Evolutionary conservation across 768 basidiomycete genomes (phyloP), one percentile per base, ranked within the genome.

Genomic region (Mycena belliarum): DNA sequence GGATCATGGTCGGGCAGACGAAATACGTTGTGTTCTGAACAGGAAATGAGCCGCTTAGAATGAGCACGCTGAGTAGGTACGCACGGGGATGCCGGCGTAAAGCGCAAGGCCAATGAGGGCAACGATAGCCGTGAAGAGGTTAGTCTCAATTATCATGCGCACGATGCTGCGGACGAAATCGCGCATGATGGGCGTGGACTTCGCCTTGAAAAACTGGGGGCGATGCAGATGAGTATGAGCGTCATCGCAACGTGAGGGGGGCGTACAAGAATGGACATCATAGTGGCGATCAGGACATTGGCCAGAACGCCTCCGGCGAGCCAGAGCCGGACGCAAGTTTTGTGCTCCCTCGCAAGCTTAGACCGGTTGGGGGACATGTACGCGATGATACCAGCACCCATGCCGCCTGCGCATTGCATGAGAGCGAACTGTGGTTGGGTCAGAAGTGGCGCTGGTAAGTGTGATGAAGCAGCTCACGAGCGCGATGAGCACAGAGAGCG

Each of bases 181-280:
- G 24, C 38, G 58, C 18, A 28, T 54, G 10, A 24, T 6, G 24
- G 40, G 33, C 29, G 24, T 23, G 8, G 25, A 26, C 1, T 20
- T 28, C 1, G 52, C 47, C 21, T 23, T 33, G 29, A 53, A 26
- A 4, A 59, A 41, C 57, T 59, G 37, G 7, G 29, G 12, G 7
- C 6, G 12, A 32, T 32, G 12, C 6, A 12, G 12, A 32, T 32
- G 18, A 35, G 11, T 7, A n/a, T 38, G 37, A 25, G n/a, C 14
- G 14, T 21, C 29, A 32, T 8, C 3, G 32, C 11, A 5, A 32
- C 6, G 41, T 42, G 15, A 10, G 25, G 3, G 45, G 10, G 18
- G 29, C 56, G 33, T 7, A 59, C 57, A 0, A 59, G 58, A 11
- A 6, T 16, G 29, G 52, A 42, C 58, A 59, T 59, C 7, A n/a